Percentiles rank a stretch among this genome's conserved stretches.
Evolutionary conservation across 352 stramenopile genomes (phyloP).

Genomic region (Globisporangium emineosum): DNA sequence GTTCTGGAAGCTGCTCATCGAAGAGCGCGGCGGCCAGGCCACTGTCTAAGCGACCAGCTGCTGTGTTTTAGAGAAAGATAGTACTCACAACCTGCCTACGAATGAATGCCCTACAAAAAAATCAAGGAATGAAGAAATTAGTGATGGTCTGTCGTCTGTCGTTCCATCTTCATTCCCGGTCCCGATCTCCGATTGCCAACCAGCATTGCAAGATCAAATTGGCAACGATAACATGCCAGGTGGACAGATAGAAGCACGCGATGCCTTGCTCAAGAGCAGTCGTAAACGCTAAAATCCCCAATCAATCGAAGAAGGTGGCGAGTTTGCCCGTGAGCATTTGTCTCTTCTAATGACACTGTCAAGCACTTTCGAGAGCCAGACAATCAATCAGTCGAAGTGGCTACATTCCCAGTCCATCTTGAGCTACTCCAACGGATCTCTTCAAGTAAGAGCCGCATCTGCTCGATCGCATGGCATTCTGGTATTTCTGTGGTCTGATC

Average conservation of each 20-base stretch:
- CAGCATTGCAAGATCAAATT: not conserved
- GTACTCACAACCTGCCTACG: not conserved
- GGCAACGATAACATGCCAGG: not conserved
- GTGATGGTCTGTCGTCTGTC: not conserved
- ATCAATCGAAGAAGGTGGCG: not conserved
- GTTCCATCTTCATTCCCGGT: not conserved
- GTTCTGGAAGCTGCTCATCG: conserved; percentile 89
- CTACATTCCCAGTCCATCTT: not conserved
- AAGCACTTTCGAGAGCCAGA: not conserved
- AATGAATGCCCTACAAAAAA: not conserved
- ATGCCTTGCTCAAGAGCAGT: not conserved
- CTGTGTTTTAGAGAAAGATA: conserved; percentile 7
- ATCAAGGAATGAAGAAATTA: not conserved
- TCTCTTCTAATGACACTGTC: not conserved
- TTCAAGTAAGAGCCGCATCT: not conserved
- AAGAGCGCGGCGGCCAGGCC: conserved; percentile 77
- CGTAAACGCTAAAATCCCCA: not conserved
- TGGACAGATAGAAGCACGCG: too few relatives aligned
- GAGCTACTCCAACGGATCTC: not conserved
- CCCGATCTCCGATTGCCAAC: not conserved
- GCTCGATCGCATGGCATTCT: not conserved
- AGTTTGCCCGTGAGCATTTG: not conserved
- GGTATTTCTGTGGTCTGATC: not conserved
- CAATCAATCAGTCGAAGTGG: not conserved
- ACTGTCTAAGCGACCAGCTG: conserved; percentile 49